A percentile compares a stretch with the other conserved stretches of the same genome.
Conservation (phyloP, 2,329 filamentous ascomycete species). For the Alternaria sp. region DNA sequence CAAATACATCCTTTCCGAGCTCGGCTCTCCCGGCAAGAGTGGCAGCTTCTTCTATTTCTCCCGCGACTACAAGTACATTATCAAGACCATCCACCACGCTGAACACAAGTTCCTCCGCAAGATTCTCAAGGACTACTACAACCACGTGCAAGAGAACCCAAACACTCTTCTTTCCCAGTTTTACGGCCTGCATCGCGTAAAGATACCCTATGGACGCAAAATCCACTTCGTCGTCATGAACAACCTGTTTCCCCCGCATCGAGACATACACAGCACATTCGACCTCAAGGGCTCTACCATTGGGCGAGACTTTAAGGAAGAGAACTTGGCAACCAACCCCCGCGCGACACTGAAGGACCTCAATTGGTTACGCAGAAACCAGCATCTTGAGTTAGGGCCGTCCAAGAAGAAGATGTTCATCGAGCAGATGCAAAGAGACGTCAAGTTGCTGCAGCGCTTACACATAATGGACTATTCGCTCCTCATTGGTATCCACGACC, state of each 20-base stretch:
- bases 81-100: constrained; percentile 97
- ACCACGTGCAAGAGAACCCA: constrained; percentile 89
- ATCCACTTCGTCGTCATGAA: constrained; percentile 99
- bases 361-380: constrained; percentile 89
- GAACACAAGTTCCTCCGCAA: constrained; percentile 89
- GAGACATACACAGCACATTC: constrained; percentile 96
- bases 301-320: constrained; percentile 88
- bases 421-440: constrained; percentile 86
- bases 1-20: constrained; percentile 97
- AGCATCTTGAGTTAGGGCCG: constrained; percentile 86
- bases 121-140: constrained; percentile 89
- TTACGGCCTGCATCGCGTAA: constrained; percentile 95
- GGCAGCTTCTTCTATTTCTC: constrained; percentile 99
- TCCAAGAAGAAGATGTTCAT: constrained; percentile 88
- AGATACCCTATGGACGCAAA: constrained; percentile 97
- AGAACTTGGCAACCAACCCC: constrained; percentile 85
- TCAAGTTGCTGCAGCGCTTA: constrained; percentile 81
- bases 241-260: constrained; percentile 95
- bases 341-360: constrained; percentile 94
- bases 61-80: constrained; percentile 99
- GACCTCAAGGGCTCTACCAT: constrained; percentile 97
- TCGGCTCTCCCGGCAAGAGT: constrained; percentile 96
- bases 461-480: constrained; percentile 99
- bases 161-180: constrained; percentile 98
- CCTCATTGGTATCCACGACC: constrained; percentile 90